phyloP scores from a whole-genome alignment of 345 rosid genomes.

The Eutrema heterophyllum region DNA sequence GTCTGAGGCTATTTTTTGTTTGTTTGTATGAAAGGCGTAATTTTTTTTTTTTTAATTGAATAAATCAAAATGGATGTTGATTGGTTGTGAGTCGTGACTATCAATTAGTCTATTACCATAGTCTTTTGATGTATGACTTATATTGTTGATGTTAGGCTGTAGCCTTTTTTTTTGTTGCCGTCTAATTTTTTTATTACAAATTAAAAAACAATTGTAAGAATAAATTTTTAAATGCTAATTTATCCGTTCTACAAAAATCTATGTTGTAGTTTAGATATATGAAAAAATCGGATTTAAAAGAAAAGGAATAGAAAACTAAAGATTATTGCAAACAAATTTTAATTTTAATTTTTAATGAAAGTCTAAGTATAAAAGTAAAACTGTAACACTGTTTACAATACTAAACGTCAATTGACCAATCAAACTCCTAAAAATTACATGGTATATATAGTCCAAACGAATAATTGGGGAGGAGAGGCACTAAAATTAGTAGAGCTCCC shows the following conservation, averaged over 20 bases:
- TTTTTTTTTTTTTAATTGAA: too few species aligned
- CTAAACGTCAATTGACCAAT: neutral
- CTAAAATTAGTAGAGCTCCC: neutral
- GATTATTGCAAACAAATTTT: too few species aligned
- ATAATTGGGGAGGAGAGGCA: neutral
- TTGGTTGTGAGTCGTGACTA: neutral
- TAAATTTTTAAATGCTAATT: too few species aligned
- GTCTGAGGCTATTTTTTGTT: neutral
- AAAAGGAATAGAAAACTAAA: neutral
- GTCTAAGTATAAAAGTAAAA: neutral
- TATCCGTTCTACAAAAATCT: too few species aligned
- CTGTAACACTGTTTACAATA: neutral
- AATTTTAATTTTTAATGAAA: neutral
- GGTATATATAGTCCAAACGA: neutral
- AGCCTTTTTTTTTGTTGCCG: too few species aligned
- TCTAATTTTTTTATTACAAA: too few species aligned
- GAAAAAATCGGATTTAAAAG: neutral
- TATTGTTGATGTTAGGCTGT: neutral
- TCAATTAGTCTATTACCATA: neutral
- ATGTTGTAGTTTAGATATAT: neutral
- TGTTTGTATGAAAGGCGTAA: too few species aligned
- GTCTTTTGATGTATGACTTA: neutral
- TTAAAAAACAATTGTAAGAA: too few species aligned
- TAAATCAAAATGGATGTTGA: neutral
- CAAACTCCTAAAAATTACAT: neutral